phyloP scores from a whole-genome alignment of 768 basidiomycete species.

The Suillus plorans region DNA sequence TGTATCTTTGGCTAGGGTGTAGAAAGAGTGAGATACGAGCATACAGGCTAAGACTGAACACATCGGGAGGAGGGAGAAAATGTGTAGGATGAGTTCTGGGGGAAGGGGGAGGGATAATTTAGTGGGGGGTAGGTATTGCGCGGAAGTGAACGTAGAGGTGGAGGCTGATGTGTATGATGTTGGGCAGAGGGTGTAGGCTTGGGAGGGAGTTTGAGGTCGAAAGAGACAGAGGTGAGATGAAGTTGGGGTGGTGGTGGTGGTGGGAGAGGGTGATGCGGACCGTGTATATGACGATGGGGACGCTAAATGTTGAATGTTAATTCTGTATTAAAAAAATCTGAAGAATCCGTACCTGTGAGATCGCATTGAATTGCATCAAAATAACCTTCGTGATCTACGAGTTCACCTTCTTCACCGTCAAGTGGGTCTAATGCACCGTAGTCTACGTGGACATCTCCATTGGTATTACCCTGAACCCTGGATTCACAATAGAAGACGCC shows the following conservation, averaged over 20 bases:
- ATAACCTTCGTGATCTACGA: conserved; percentile 46
- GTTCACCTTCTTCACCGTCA: conserved; percentile 84
- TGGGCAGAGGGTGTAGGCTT: background rate
- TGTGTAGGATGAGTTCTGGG: conserved; percentile 72
- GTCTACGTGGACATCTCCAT: conserved; percentile 32
- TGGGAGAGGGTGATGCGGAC: background rate
- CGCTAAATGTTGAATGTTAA: background rate
- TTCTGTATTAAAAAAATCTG: background rate
- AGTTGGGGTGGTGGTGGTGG: background rate
- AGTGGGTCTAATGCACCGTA: conserved; percentile 66
- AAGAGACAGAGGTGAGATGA: background rate
- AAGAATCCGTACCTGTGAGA: background rate
- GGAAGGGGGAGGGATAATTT: conserved; percentile 67
- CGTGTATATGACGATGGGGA: background rate
- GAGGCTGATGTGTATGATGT: background rate
- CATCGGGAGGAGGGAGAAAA: conserved; percentile 65
- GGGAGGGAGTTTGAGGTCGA: background rate
- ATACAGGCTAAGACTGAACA: conserved; percentile 49
- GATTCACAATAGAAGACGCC: background rate
- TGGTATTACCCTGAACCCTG: background rate
- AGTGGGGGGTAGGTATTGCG: conserved; percentile 18
- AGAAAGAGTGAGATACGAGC: conserved; percentile 62
- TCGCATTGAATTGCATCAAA: background rate
- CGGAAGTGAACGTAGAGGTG: background rate
- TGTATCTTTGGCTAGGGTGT: conserved; percentile 65